A percentile compares a stretch with the other conserved stretches of the same genome.
Evolutionary conservation across 1,284 basidiomycete genomes (phyloP).

Genomic region (Naganishia sp.): DNA sequence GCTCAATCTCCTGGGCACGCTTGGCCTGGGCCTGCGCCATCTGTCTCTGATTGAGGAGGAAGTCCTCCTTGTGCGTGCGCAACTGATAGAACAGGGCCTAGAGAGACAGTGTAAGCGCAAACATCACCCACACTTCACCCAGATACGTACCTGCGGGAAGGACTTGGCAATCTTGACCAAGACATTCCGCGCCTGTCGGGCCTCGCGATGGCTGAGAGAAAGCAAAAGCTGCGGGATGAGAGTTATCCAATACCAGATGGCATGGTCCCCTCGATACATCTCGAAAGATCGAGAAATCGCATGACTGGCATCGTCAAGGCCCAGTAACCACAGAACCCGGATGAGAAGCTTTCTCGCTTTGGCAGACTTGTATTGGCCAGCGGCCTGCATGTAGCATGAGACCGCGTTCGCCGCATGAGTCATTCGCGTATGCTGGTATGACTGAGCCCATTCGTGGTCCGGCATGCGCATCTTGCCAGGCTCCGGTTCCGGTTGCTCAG

Average conservation of each 20-base stretch:
- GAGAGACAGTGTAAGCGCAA: not conserved
- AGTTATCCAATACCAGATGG: slow-evolving; percentile 99
- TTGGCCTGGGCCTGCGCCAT: slow-evolving; percentile 37
- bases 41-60: slow-evolving; percentile 56
- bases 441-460: slow-evolving; percentile 57
- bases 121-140: slow-evolving; percentile 23
- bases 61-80: slow-evolving; percentile 88
- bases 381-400: slow-evolving; percentile 96
- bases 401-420: slow-evolving; percentile 84
- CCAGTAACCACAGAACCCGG: slow-evolving; percentile 94
- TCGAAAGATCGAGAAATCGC: slow-evolving; percentile 87
- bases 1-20: slow-evolving; percentile 31
- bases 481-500: slow-evolving; percentile 47
- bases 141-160: slow-evolving; percentile 77
- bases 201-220: slow-evolving; percentile 86
- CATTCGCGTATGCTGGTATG: slow-evolving; percentile 56
- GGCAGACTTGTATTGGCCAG: slow-evolving; percentile 89
- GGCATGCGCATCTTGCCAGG: slow-evolving; percentile 67
- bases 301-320: slow-evolving; percentile 76
- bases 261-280: slow-evolving; percentile 92
- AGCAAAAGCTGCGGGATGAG: slow-evolving; percentile 94
- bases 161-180: slow-evolving; percentile 87
- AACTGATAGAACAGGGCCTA: slow-evolving; percentile 95
- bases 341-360: slow-evolving; percentile 91
- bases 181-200: slow-evolving; percentile 87